phyloP scores from a whole-genome alignment of 257 asterid species.

The Plantago elongata region DNA sequence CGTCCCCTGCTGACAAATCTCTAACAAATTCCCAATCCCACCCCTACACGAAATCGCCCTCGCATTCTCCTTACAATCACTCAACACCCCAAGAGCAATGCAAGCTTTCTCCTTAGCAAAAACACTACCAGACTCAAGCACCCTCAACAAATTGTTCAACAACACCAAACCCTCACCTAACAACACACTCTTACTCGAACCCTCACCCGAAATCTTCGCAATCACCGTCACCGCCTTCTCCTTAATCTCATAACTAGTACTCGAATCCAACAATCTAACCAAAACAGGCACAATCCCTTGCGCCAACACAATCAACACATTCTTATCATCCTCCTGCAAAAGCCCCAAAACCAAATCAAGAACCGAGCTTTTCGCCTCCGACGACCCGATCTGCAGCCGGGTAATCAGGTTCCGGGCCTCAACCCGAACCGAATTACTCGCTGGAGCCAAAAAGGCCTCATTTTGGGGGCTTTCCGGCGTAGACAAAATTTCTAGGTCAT shows the following conservation, averaged over 20 bases:
- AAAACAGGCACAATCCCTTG: constrained; percentile 83
- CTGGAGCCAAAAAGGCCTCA: constrained; percentile 23
- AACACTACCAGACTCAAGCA: constrained; percentile 80
- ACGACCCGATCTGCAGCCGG: constrained; percentile 85
- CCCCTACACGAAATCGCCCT: constrained; percentile 89
- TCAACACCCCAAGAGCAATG: constrained; percentile 50
- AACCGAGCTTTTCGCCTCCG: constrained; percentile 60
- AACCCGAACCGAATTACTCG: constrained; percentile 27
- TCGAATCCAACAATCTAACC: constrained; percentile 64
- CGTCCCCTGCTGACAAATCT: constrained; percentile 70
- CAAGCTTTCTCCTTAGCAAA: constrained; percentile 81
- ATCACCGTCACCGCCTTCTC: constrained; percentile 65
- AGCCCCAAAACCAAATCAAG: constrained; percentile 66
- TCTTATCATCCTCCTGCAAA: constrained; percentile 72
- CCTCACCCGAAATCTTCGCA: constrained; percentile 64
- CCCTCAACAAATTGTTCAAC: constrained; percentile 60
- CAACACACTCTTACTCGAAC: constrained; percentile 58
- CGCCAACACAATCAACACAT: constrained; percentile 63
- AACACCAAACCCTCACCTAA: constrained; percentile 62
- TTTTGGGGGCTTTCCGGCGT: constrained; percentile 21
- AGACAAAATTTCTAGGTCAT: constrained; percentile 56
- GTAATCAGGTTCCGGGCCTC: constrained; percentile 68
- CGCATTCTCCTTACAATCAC: constrained; percentile 77
- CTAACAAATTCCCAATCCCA: constrained; percentile 73
- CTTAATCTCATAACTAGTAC: constrained; percentile 56